Conservation (phyloP, 2,329 filamentous ascomycete species). For the Exophiala aquamarina region DNA sequence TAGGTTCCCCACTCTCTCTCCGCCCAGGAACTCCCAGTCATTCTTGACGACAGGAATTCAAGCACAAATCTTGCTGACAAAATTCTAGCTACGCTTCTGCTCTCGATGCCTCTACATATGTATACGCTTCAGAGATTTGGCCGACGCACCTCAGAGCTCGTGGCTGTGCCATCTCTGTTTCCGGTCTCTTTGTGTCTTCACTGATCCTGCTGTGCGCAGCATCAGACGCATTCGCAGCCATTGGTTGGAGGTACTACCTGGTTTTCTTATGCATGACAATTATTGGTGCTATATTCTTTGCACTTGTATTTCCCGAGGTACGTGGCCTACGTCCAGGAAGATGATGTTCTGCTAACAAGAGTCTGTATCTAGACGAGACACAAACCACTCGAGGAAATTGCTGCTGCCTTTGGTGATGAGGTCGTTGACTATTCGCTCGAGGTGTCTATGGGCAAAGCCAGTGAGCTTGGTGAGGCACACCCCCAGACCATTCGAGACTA, state of each 20-base stretch:
- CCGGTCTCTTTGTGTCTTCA: conserved; percentile 29
- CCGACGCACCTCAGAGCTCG: conserved; percentile 35
- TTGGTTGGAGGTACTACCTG: conserved; percentile 36
- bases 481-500: too few species aligned
- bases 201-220: conserved; percentile 24
- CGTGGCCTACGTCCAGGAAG: neutral
- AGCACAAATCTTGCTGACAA: too few species aligned
- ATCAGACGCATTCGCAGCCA: conserved; percentile 27
- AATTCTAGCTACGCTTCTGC: neutral
- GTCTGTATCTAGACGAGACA: conserved; percentile 3
- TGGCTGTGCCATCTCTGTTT: conserved; percentile 22
- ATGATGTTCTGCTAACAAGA: neutral
- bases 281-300: conserved; percentile 26
- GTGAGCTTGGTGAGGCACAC: neutral
- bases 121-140: conserved; percentile 37
- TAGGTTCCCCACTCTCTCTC: neutral
- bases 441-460: neutral
- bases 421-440: conserved; percentile 1
- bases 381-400: conserved; percentile 2
- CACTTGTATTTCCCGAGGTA: conserved; percentile 32
- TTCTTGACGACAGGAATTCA: too few species aligned
- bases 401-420: conserved; percentile 4
- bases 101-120: conserved; percentile 20
- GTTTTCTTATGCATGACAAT: conserved; percentile 23
- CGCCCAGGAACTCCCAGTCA: neutral